Evolutionary conservation across 2,329 filamentous ascomycete species (phyloP), one percentile per base, ranked within the genome.

Genomic region (Uncinocarpus reesii): DNA sequence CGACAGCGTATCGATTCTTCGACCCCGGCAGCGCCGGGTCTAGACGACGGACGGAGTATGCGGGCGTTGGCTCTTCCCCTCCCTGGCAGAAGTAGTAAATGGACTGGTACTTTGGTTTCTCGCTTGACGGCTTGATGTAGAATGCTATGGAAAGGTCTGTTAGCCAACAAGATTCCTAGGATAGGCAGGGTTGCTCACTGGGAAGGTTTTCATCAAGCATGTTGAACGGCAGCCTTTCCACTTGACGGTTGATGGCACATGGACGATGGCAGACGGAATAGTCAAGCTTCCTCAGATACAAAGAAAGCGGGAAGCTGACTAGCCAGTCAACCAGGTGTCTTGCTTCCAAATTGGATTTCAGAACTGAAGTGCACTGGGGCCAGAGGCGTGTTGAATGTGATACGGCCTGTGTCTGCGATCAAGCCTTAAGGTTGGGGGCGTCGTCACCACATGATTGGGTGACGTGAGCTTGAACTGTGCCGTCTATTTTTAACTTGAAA

Each of bases 201-300:
- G 89, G 89, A n/a, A 95, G 79, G 66, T 89, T 94, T 65, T 93
- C 86, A 80, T 95, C 88, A 59, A 94, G 77, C 88, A 95, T 95
- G 15, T 57, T 65, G n/a, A 36, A 15, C 8, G n/a, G n/a, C n/a
- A n/a, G n/a, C 24, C 20, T 13, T 7, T 20, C 24, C 5, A 26
- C 5, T 21, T 6, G 2, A 15, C 20, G 15, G 10, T 40, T 21
- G 20, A 15, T 5, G 10, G 3, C n/a, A 16, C 32, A 35, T 13
- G n/a, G 32, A 18, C 10, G 20, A 16, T 18, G 34, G 34, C 3
- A 18, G 15, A 6, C 5, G n/a, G 18, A 16, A 18, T 1, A 18
- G 16, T 36, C 4, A 6, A 36, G 20, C 15, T 20, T 20, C 16
- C 15, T 29, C 26, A n/a, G n/a, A n/a, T n/a, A n/a, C n/a, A n/a